Evolutionary conservation across 441 rosid species (phyloP), one percentile per base, ranked within the genome.

Genomic region (Syzygium malaccense): DNA sequence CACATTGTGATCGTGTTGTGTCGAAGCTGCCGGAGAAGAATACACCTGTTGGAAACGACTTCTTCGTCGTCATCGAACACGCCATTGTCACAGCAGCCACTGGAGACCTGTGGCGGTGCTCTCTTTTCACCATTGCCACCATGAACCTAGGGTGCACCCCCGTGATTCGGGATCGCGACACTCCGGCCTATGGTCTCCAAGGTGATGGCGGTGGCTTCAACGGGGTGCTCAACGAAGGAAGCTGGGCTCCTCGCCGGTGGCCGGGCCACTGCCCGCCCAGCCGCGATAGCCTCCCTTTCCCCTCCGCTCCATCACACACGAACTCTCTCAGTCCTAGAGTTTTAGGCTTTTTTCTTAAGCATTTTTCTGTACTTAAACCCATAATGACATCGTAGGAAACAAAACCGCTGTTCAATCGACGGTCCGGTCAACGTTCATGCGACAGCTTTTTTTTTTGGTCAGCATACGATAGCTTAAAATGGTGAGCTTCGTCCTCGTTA

Each of bases 241-340:
- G 30, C 30, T 1, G 48, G 17, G 17, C 23, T n/a, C 51, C 3
- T 75, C 1, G 0, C 51, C 10, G 17, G 26, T 20, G 9, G 17
- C 80, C 0, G 0, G 4, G 33, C 33, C 2, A n/a, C 7, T n/a
- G 68, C 0, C 0, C 33, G 1, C 68, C 5, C 6, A 5, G 49
- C 14, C 17, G 0, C 80, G 7, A 0, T 3, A 5, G 3, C 80
- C 49, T 13, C 15, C 0, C 1, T 62, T 62, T 62, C 68, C 33
- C 68, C 33, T 62, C 68, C 33, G 4, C 30, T 60, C 68, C 20
- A 5, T 28, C 4, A 60, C 68, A 8, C 18, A 14, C 33, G 3
- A 1, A 14, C 9, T 60, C 32, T 28, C 33, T 62, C 66, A 0
- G 66, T 60, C 68, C 18, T 60, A 28, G 68, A 28, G 32, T 28